A percentile compares a stretch with the other conserved stretches of the same genome.
phyloP scores from a whole-genome alignment of 257 asterid genomes.

The Lantana camara region DNA sequence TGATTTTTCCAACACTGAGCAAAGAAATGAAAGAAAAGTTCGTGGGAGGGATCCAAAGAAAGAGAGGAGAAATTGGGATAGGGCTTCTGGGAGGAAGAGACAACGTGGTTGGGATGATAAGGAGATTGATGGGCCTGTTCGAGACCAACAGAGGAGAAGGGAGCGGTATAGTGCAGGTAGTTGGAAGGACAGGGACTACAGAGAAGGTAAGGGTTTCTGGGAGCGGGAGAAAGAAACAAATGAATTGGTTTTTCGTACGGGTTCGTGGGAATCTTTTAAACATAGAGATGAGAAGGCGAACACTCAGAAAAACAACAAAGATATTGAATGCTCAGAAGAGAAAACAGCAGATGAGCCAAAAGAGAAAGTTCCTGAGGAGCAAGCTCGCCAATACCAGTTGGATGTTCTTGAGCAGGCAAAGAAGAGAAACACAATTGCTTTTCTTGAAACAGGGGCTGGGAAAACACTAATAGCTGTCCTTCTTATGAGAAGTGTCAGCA shows the following conservation, averaged over 20 bases:
- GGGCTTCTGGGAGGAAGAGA: constrained; percentile 65
- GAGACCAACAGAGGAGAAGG: constrained; percentile 65
- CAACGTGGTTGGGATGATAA: constrained; percentile 54
- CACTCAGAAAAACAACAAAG: constrained; percentile 40
- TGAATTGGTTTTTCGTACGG: constrained; percentile 75
- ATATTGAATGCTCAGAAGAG: constrained; percentile 42
- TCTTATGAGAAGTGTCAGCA: constrained; percentile 75
- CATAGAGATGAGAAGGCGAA: constrained; percentile 54
- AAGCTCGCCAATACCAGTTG: constrained; percentile 94
- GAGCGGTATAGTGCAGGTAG: constrained; percentile 47
- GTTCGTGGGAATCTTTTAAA: constrained; percentile 77
- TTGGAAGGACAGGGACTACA: constrained; percentile 62
- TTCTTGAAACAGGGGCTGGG: constrained; percentile 99
- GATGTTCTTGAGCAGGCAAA: constrained; percentile 98
- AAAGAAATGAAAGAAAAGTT: constrained; percentile 48
- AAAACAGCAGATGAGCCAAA: constrained; percentile 52
- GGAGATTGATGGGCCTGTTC: constrained; percentile 53
- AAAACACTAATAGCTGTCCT: constrained; percentile 94
- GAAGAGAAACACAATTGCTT: constrained; percentile 85
- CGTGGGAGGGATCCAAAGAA: constrained; percentile 45
- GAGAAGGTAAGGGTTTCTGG: constrained; percentile 88
- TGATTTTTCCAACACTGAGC: constrained; percentile 33
- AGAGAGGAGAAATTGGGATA: constrained; percentile 55
- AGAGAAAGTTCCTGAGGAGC: constrained; percentile 75
- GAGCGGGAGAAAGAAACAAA: constrained; percentile 83